Evolutionary conservation across 2,329 filamentous ascomycete genomes (phyloP).

Genomic region (Diaporthe australafricana): DNA sequence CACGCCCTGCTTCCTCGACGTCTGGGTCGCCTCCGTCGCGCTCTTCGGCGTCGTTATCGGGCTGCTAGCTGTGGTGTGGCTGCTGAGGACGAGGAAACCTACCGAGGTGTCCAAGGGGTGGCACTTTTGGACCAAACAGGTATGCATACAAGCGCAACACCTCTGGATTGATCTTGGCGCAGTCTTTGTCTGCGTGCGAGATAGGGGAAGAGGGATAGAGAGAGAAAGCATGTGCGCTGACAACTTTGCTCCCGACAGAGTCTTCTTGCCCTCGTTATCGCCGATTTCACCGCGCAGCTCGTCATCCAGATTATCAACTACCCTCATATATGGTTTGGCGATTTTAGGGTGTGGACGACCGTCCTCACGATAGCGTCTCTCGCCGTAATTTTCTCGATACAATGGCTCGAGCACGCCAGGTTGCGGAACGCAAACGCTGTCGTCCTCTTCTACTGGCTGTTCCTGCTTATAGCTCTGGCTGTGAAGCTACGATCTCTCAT

Average conservation of each 20-base stretch:
- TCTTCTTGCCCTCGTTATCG: constrained; percentile 76
- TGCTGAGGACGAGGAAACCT: constrained; percentile 76
- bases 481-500: constrained; percentile 90
- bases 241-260: constrained; percentile 46
- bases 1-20: constrained; percentile 96
- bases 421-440: constrained; percentile 88
- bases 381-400: constrained; percentile 79
- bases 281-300: constrained; percentile 78
- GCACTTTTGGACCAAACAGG: constrained; percentile 95
- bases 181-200: background rate
- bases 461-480: constrained; percentile 81
- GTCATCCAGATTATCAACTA: constrained; percentile 80
- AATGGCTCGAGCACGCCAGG: constrained; percentile 88
- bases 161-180: no score
- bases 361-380: constrained; percentile 78
- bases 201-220: background rate
- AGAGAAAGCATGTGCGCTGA: constrained; percentile 32
- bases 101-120: constrained; percentile 81
- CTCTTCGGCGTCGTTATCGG: constrained; percentile 84
- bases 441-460: constrained; percentile 91
- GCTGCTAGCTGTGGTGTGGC: constrained; percentile 81
- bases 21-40: constrained; percentile 84
- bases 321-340: constrained; percentile 76
- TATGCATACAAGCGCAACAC: constrained; percentile 51
- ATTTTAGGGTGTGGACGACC: constrained; percentile 90